These are phyloP conservation scores for Adansonia gregorii DNA, from an alignment of 441 rosid species.

Conservation along the genomic window DNA sequence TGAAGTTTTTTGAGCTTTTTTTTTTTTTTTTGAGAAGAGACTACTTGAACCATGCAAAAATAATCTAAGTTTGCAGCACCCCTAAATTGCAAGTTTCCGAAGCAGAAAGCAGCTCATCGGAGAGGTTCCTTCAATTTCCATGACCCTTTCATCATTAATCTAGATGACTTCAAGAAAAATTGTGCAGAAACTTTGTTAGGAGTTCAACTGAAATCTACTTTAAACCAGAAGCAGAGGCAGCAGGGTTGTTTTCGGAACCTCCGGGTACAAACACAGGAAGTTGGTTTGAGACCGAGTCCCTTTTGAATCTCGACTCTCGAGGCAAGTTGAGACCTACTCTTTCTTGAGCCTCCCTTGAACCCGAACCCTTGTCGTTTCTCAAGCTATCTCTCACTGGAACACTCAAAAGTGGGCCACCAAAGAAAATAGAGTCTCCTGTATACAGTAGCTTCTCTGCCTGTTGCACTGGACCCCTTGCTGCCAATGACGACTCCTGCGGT, in stretches of 20 bases:
- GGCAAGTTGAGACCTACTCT: conserved; percentile 50
- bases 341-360: conserved; percentile 54
- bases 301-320: conserved; percentile 55
- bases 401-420: conserved; percentile 72
- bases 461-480: conserved; percentile 40
- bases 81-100: conserved; percentile 11
- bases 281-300: conserved; percentile 70
- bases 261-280: conserved; percentile 67
- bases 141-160: background rate
- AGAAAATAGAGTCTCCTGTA: conserved; percentile 76
- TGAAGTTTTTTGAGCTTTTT: background rate
- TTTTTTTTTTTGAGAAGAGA: background rate
- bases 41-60: conserved; percentile 22
- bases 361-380: conserved; percentile 52
- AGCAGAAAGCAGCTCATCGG: conserved; percentile 6
- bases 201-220: conserved; percentile 39
- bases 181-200: conserved; percentile 22
- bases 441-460: conserved; percentile 55
- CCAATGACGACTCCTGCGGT: conserved; percentile 48
- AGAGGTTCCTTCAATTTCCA: conserved; percentile 15
- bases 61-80: background rate
- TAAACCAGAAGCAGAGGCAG: conserved; percentile 40
- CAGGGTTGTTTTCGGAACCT: conserved; percentile 39
- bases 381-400: conserved; percentile 54
- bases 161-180: background rate